phyloP scores from a whole-genome alignment of 208 protist genomes.

The Leishmania amazonensis region DNA sequence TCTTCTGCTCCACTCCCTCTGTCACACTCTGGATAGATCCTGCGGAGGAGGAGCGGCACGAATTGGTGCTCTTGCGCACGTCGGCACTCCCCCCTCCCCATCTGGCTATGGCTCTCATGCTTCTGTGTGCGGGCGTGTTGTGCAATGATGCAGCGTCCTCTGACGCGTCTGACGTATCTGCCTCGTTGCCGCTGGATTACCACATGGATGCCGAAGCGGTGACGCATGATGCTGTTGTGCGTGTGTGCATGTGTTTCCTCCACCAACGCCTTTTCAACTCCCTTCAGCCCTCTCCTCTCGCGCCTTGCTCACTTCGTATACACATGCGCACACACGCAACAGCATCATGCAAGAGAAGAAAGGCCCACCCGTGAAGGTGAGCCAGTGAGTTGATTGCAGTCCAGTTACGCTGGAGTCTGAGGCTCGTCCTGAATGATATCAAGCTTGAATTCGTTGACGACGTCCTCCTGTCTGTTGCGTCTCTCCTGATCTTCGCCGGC shows the following conservation, averaged over 20 bases:
- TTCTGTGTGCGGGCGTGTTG: background rate
- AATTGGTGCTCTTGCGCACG: background rate
- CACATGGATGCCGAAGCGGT: background rate
- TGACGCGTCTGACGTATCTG: background rate
- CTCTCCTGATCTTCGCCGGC: background rate
- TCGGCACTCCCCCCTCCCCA: background rate
- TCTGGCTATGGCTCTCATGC: background rate
- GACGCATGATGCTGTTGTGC: background rate
- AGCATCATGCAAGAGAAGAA: background rate
- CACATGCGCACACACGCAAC: background rate
- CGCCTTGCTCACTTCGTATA: background rate
- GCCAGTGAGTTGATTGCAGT: too few relatives aligned
- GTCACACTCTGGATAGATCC: background rate
- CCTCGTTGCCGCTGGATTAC: background rate
- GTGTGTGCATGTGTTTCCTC: background rate
- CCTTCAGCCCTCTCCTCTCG: background rate
- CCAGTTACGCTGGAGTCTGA: too few relatives aligned
- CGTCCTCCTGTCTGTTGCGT: background rate
- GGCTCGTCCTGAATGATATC: too few relatives aligned
- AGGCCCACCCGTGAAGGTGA: too few relatives aligned
- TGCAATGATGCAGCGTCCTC: background rate
- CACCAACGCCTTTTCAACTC: background rate
- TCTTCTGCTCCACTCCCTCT: background rate
- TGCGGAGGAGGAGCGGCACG: background rate
- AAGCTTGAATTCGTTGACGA: too few relatives aligned